Percentiles rank a stretch among this genome's conserved stretches.
Conservation (phyloP, 2,329 filamentous ascomycete species). For the Nigrograna mackinnonii region DNA sequence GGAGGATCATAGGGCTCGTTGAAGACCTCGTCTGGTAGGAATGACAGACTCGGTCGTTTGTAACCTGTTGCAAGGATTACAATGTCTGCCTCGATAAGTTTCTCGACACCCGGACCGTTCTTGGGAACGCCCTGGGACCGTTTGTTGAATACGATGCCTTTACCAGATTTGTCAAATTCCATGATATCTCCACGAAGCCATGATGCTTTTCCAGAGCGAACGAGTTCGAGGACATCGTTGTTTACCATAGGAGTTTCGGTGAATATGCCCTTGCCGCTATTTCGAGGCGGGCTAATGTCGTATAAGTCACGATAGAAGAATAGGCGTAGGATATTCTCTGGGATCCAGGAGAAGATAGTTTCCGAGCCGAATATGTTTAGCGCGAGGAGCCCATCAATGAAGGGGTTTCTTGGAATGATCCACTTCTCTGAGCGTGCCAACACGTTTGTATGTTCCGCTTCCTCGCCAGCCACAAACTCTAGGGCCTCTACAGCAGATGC, state of each 20-base stretch:
- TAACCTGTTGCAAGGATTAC: slow-evolving; percentile 85
- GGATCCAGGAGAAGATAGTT: slow-evolving; percentile 75
- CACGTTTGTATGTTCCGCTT: slow-evolving; percentile 71
- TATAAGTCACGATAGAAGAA: slow-evolving; percentile 83
- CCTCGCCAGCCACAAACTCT: slow-evolving; percentile 72
- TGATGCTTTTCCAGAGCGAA: slow-evolving; percentile 71
- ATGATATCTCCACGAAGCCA: slow-evolving; percentile 84
- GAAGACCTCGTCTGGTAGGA: slow-evolving; percentile 76
- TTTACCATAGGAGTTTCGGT: slow-evolving; percentile 88
- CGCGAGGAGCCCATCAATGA: slow-evolving; percentile 74
- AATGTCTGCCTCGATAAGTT: slow-evolving; percentile 72
- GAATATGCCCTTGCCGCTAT: slow-evolving; percentile 69
- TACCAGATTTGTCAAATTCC: slow-evolving; percentile 63
- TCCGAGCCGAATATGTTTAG: slow-evolving; percentile 81
- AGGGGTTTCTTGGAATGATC: slow-evolving; percentile 80
- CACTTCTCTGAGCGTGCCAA: slow-evolving; percentile 81
- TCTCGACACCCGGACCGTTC: slow-evolving; percentile 70
- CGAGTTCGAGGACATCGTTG: slow-evolving; percentile 75
- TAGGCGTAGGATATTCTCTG: slow-evolving; percentile 72
- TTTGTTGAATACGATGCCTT: slow-evolving; percentile 72
- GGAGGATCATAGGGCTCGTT: slow-evolving; percentile 74
- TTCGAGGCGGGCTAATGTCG: slow-evolving; percentile 66
- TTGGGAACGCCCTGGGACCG: slow-evolving; percentile 74
- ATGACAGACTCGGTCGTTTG: slow-evolving; percentile 71
- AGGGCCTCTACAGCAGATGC: slow-evolving; percentile 82